phyloP scores from a whole-genome alignment of 2,329 filamentous ascomycete species.

The Pseudogymnoascus sp. region DNA sequence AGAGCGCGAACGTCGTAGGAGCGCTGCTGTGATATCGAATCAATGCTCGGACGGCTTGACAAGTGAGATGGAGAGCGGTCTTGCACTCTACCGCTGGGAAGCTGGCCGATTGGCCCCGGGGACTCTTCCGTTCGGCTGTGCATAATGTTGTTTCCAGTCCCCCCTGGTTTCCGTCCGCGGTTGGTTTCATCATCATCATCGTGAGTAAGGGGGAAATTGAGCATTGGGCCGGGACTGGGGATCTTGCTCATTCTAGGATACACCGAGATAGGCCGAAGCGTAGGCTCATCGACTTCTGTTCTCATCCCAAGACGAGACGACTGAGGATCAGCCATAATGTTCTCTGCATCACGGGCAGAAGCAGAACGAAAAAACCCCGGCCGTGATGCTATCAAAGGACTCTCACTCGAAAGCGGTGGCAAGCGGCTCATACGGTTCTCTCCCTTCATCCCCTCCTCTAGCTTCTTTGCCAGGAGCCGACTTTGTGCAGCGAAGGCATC shows the following conservation, averaged over 20 bases:
- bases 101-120: conserved; percentile 43
- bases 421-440: conserved; percentile 79
- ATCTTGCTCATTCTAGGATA: conserved; percentile 67
- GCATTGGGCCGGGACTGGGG: conserved; percentile 18
- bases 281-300: conserved; percentile 48
- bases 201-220: background rate
- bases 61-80: conserved; percentile 18
- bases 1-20: conserved; percentile 35
- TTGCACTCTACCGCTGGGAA: conserved; percentile 14
- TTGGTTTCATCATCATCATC: background rate
- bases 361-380: conserved; percentile 76
- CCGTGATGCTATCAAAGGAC: conserved; percentile 70
- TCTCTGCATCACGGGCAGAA: conserved; percentile 55
- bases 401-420: conserved; percentile 74
- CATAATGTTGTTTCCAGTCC: background rate
- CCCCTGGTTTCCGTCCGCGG: background rate
- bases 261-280: conserved; percentile 61
- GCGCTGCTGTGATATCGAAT: conserved; percentile 25
- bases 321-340: conserved; percentile 28
- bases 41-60: conserved; percentile 22
- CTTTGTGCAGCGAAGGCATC: conserved; percentile 94
- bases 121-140: conserved; percentile 47
- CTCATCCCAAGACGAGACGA: conserved; percentile 43
- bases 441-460: conserved; percentile 69
- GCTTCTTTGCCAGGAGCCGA: conserved; percentile 75